Percentiles rank a stretch among this genome's conserved stretches.
These are phyloP conservation scores for Cordyceps pruinosa DNA, from an alignment of 2,329 filamentous ascomycete species.

Conservation along the genomic window DNA sequence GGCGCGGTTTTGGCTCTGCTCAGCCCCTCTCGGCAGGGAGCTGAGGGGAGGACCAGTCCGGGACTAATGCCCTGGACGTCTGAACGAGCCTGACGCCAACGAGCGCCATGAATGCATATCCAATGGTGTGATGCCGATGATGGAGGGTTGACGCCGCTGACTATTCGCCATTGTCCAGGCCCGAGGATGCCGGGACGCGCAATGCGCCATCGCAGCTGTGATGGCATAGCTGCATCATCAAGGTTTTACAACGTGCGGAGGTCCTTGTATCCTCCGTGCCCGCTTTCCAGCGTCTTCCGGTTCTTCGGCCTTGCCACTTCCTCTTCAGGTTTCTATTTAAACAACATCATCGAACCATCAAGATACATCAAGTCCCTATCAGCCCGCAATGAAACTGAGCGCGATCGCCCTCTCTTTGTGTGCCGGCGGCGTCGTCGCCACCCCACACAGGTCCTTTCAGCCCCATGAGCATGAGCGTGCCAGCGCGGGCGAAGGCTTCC, in stretches of 20 bases:
- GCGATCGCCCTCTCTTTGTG: not conserved
- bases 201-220: not conserved
- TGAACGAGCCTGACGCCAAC: not conserved
- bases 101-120: not conserved
- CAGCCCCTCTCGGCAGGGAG: not conserved
- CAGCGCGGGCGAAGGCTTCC: not conserved
- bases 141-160: not conserved
- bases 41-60: not conserved
- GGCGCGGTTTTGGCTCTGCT: conserved; percentile 1
- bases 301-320: not conserved
- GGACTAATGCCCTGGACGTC: not conserved
- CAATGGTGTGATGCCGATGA: not conserved
- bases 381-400: conserved; percentile 5
- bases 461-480: not conserved
- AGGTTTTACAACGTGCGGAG: not conserved
- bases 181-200: not conserved
- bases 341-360: not conserved
- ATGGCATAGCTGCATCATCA: conserved; percentile 11
- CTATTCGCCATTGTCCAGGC: not conserved
- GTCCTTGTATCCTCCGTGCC: not conserved
- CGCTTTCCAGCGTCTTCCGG: not conserved
- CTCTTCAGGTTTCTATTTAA: not conserved
- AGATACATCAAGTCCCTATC: not conserved
- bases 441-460: not conserved
- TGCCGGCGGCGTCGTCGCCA: not conserved